These are phyloP conservation scores for Penicillium psychrofluorescens DNA, from an alignment of 495 filamentous ascomycete genomes.

Conservation along the genomic window DNA sequence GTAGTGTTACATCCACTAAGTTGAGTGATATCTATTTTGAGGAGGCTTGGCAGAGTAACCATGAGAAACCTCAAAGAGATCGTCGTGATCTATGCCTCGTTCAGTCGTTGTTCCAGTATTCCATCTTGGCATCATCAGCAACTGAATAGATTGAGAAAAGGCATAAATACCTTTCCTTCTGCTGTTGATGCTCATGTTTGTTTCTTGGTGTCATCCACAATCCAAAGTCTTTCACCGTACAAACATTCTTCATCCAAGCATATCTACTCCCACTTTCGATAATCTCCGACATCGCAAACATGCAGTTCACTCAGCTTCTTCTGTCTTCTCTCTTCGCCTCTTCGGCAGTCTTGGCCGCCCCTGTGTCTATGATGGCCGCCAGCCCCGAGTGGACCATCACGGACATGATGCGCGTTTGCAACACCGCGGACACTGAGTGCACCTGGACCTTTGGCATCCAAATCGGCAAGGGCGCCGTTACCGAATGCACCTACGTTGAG, in stretches of 20 bases:
- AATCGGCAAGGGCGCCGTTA: constrained; percentile 22
- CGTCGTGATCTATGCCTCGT: too few relatives aligned
- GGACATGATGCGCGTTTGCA: constrained; percentile 41
- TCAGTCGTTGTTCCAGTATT: too few relatives aligned
- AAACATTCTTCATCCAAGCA: neutral
- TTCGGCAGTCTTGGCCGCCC: constrained; percentile 31
- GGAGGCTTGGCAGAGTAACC: neutral
- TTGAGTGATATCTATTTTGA: constrained; percentile 1
- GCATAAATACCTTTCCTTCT: constrained; percentile 5
- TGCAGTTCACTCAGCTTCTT: constrained; percentile 41
- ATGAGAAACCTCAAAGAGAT: too few relatives aligned
- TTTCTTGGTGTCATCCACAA: neutral
- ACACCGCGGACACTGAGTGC: constrained; percentile 36
- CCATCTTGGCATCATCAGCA: too few relatives aligned
- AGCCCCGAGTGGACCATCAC: constrained; percentile 41
- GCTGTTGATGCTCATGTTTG: neutral
- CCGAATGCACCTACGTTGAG: constrained; percentile 34
- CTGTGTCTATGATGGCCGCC: constrained; percentile 29
- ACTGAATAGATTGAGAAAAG: neutral
- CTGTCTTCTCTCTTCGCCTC: constrained; percentile 19
- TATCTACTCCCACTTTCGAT: neutral
- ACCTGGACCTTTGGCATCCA: constrained; percentile 41
- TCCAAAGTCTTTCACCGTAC: neutral
- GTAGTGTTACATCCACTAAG: constrained; percentile 9
- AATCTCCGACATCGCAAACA: constrained; percentile 18